Evolutionary conservation across 345 rosid genomes (phyloP).

Genomic region (Fremontodendron californicum): DNA sequence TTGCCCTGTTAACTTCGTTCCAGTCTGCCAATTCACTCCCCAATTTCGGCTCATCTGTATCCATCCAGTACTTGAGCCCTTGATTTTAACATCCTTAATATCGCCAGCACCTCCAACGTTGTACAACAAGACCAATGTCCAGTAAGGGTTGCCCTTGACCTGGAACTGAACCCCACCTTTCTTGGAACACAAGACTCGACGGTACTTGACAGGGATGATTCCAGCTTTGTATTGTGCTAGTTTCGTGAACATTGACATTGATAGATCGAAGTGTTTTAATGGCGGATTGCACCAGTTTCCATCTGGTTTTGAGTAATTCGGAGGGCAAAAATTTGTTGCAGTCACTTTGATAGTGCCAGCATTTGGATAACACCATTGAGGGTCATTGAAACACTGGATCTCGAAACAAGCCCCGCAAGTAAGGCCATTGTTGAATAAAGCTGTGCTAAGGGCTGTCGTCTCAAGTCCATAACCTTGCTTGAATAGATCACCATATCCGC

Average conservation of each 20-base stretch:
- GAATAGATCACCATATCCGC: slow-evolving; percentile 63
- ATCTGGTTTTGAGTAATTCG: slow-evolving; percentile 23
- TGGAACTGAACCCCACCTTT: slow-evolving; percentile 43
- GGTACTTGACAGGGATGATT: slow-evolving; percentile 35
- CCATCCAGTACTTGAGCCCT: slow-evolving; percentile 36
- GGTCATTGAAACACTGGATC: slow-evolving; percentile 44
- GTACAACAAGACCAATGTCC: slow-evolving; percentile 24
- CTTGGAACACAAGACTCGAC: slow-evolving; percentile 33
- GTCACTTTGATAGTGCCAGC: slow-evolving; percentile 48
- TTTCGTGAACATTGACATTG: slow-evolving; percentile 35
- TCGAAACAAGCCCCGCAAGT: slow-evolving; percentile 71
- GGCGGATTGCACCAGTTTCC: slow-evolving; percentile 51
- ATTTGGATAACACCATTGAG: slow-evolving; percentile 43
- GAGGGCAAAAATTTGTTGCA: slow-evolving; percentile 58
- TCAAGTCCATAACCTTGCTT: slow-evolving; percentile 53
- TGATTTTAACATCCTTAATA: slow-evolving; percentile 26
- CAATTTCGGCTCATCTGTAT: slow-evolving; percentile 41
- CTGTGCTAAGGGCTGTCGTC: slow-evolving; percentile 65
- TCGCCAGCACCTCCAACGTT: slow-evolving; percentile 64
- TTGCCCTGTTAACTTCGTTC: slow-evolving; percentile 29
- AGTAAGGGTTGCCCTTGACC: slow-evolving; percentile 25
- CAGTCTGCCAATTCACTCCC: slow-evolving; percentile 54
- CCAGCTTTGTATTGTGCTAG: slow-evolving; percentile 32
- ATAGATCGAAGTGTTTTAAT: slow-evolving; percentile 41
- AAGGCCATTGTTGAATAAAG: slow-evolving; percentile 51